Evolutionary conservation across 2,329 filamentous ascomycete genomes (phyloP).

Genomic region (Eurotiales sp.): DNA sequence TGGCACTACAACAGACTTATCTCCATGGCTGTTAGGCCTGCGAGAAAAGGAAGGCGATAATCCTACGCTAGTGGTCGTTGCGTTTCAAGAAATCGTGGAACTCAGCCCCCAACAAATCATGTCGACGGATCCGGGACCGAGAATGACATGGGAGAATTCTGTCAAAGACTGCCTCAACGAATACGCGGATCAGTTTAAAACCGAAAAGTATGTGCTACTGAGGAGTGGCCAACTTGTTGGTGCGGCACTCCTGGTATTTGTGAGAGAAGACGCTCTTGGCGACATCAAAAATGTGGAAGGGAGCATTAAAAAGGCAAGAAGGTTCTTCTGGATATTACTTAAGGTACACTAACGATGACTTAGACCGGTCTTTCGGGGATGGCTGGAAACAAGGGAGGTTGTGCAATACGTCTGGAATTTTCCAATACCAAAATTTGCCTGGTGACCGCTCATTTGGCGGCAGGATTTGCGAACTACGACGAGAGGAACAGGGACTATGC

Average conservation of each 20-base stretch:
- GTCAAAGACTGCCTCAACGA: conserved; percentile 74
- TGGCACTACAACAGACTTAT: conserved; percentile 74
- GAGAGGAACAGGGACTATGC: conserved; percentile 91
- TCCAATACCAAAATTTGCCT: conserved; percentile 91
- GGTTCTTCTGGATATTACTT: background rate
- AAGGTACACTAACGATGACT: conserved; percentile 23
- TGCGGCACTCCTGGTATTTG: conserved; percentile 86
- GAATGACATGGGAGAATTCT: conserved; percentile 79
- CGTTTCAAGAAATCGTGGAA: conserved; percentile 98
- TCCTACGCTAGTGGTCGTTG: conserved; percentile 83
- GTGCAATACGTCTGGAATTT: conserved; percentile 92
- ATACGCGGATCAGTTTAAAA: conserved; percentile 60
- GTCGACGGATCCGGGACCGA: conserved; percentile 87
- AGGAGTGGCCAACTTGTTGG: conserved; percentile 92
- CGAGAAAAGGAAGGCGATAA: conserved; percentile 55
- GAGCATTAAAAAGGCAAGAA: conserved; percentile 73
- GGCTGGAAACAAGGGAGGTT: conserved; percentile 96
- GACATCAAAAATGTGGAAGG: conserved; percentile 97
- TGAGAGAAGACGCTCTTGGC: conserved; percentile 69
- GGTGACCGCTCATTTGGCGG: conserved; percentile 92
- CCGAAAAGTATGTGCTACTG: conserved; percentile 81
- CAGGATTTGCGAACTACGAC: conserved; percentile 94
- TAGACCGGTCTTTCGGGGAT: conserved; percentile 87
- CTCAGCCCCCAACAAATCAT: conserved; percentile 97
- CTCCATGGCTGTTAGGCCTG: conserved; percentile 73